Evolutionary conservation across 169 alveolate genomes (phyloP), one percentile per base, ranked within the genome.

Genomic region (Plasmodium gallinaceum): DNA sequence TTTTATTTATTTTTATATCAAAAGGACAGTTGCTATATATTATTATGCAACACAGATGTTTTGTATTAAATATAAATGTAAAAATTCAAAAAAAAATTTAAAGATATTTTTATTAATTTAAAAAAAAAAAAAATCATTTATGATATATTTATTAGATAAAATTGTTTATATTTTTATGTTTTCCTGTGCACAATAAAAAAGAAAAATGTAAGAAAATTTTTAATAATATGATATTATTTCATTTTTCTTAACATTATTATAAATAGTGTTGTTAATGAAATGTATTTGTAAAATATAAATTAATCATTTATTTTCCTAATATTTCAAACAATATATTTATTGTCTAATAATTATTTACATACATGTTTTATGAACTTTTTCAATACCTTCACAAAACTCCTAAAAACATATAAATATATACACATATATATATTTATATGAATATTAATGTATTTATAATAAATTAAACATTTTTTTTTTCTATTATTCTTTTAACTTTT

Each of bases 201-300:
- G n/a, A 52, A 20, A 52, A 52, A 69, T 48, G 48, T 69, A 14
- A 45, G 61, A 48, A 16, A n/a, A 32, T 9, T 51, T 51, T 4
- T 12, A 7, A 51, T 42, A 52, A 26, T 62, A 64, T 64, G 37
- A 18, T 64, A 64, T 16, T 64, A 64, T 64, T 64, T 32, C 10
- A 7, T 64, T 26, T 64, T 64, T 37, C 32, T 64, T 32, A 26
- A 10, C 16, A 32, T 14, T 5, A 32, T 24, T 64, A 64, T 26
- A 5, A 64, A 16, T 26, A 32, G 12, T 24, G 22, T 37, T 32
- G 26, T n/a, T 16, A 62, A 46, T 69, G 62, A 69, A 45, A 45
- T 14, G 20, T 14, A 46, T 69, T 69, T 69, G 78, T 48, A 69
- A 69, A 46, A 14, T 26, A 69, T 69, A 43, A 43, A 46, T 69